These are phyloP conservation scores for Pinus tabuliformis DNA, from an alignment of 75 land plant genomes.

Conservation along the genomic window DNA sequence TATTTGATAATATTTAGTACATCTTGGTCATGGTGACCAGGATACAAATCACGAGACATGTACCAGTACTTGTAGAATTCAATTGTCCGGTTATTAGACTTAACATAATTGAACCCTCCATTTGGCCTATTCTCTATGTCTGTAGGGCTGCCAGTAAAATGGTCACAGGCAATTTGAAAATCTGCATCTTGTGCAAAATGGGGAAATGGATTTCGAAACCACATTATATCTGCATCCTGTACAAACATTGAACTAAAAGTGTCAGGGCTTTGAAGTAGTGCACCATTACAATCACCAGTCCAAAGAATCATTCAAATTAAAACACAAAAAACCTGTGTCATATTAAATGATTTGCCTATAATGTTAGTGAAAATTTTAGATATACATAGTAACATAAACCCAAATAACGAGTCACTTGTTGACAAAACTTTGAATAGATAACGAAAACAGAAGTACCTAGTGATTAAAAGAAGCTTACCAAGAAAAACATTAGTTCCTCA, in stretches of 20 bases:
- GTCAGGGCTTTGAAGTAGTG: too few species aligned
- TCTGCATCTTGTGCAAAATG: constrained; percentile 57
- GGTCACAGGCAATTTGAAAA: constrained; percentile 92
- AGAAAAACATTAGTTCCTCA: too few species aligned
- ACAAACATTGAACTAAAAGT: not conserved
- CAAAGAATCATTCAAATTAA: too few species aligned
- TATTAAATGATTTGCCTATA: too few species aligned
- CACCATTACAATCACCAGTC: too few species aligned
- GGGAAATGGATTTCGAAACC: constrained; percentile 90
- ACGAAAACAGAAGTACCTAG: too few species aligned
- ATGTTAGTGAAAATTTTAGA: too few species aligned
- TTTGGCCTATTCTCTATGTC: constrained; percentile 67
- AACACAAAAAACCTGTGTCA: too few species aligned
- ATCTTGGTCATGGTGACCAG: constrained; percentile 84
- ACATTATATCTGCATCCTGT: constrained; percentile 94
- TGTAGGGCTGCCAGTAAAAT: constrained; percentile 48
- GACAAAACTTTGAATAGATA: too few species aligned
- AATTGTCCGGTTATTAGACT: constrained; percentile 71
- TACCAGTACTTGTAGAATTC: constrained; percentile 88
- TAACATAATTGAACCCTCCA: constrained; percentile 80
- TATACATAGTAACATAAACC: too few species aligned
- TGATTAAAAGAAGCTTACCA: too few species aligned
- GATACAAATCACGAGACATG: constrained; percentile 46
- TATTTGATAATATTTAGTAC: constrained; percentile 73
- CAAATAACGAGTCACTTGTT: too few species aligned